phyloP scores from a whole-genome alignment of 805 yeast species.

The Candida xyloterini region DNA sequence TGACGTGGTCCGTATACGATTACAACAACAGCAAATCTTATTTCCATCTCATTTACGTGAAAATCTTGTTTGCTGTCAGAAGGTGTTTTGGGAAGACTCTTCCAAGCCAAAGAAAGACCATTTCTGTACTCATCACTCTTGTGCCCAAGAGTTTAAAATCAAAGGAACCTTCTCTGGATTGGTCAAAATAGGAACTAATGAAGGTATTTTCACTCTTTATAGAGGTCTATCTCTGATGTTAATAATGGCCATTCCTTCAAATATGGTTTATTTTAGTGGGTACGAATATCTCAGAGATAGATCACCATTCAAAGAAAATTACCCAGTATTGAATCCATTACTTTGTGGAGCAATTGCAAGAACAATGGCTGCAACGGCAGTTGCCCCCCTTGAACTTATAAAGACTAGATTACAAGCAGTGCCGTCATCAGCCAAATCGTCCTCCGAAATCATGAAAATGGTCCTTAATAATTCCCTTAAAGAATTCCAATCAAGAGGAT shows the following conservation, averaged over 20 bases:
- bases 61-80: slow-evolving; percentile 35
- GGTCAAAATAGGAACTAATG: slow-evolving; percentile 58
- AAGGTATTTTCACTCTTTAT: slow-evolving; percentile 81
- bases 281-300: slow-evolving; percentile 81
- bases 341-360: slow-evolving; percentile 86
- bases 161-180: slow-evolving; percentile 78
- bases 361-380: slow-evolving; percentile 73
- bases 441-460: slow-evolving; percentile 47
- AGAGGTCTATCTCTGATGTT: slow-evolving; percentile 82
- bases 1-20: slow-evolving; percentile 73
- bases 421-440: slow-evolving; percentile 43
- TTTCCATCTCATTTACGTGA: slow-evolving; percentile 36
- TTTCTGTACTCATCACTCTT: slow-evolving; percentile 37
- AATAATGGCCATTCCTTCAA: slow-evolving; percentile 88
- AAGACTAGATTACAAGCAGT: slow-evolving; percentile 91
- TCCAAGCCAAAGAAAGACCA: slow-evolving; percentile 22
- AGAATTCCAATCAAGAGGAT: slow-evolving; percentile 56
- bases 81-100: slow-evolving; percentile 35
- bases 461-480: slow-evolving; percentile 30
- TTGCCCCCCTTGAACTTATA: slow-evolving; percentile 84
- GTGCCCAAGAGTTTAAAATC: slow-evolving; percentile 42
- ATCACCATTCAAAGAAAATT: slow-evolving; percentile 48
- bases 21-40: slow-evolving; percentile 71
- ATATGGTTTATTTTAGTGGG: slow-evolving; percentile 90
- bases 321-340: slow-evolving; percentile 59